Base-by-base conservation (phyloP, 345 rosid species). In the Populus tremula region DNA sequence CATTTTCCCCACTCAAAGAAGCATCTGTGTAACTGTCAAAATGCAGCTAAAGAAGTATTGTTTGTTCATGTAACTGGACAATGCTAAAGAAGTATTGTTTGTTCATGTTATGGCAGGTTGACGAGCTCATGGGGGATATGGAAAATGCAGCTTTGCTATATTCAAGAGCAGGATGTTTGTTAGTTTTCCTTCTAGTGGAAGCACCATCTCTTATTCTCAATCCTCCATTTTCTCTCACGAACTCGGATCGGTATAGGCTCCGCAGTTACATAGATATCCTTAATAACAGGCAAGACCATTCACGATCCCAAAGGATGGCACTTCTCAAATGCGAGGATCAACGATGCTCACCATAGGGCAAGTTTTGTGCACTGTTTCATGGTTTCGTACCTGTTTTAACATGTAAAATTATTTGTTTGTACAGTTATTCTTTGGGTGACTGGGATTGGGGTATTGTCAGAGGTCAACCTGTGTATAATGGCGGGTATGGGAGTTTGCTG, bases 201-300 rank as follows among this genome's bases (percentile, higher is more conserved):
- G 99, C 99, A 56, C 96, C 97, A 9, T 89, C 92, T 13, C 94
- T 93, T 72, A 86, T 88, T 76, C 87, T 96, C 49, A 96, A 91
- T 77, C 99, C 98, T 21, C 94, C 97, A 1, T 86, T 96, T 78
- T 93, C 95, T 29, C 95, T 96, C 74, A 94, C 99, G 78, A 92
- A 90, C 86, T 89, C 94, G 10, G 94, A 89, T 72, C 87, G 91
- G 69, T 84, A 83, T 68, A 87, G 97, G 72, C 96, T 96, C 18
- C 83, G 86, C 21, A 85, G 71, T 16, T 96, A 93, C 82, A 92
- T 96, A 18, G 91, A 88, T 70, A 76, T 85, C 68, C 96, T 96
- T 64, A 92, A 88, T 47, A 87, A 84, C 75, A 87, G 97, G 86
- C 91, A 86, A 73, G 84, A 83, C 63, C 88, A 89, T 81, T 85